Evolutionary conservation across 2,329 filamentous ascomycete genomes (phyloP).

Genomic region (Cordyceps cicadae): DNA sequence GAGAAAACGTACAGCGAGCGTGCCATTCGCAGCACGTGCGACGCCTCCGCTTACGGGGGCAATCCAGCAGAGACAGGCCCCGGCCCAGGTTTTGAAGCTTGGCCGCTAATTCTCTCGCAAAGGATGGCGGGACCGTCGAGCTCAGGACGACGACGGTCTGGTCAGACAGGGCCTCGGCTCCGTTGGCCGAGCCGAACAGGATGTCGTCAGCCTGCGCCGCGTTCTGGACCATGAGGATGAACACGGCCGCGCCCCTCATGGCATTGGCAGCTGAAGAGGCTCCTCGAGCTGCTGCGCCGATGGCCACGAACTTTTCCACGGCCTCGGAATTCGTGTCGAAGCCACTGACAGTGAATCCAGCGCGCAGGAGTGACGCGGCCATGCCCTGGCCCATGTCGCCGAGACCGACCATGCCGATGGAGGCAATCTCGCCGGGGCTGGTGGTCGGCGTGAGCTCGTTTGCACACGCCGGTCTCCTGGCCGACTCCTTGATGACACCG

Average conservation of each 20-base stretch:
- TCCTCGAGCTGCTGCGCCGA: conserved; percentile 17
- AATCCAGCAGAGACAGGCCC: conserved; percentile 25
- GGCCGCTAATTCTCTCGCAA: conserved; percentile 17
- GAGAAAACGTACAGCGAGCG: conserved; percentile 22
- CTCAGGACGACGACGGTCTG: conserved; percentile 26
- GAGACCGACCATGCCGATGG: conserved; percentile 28
- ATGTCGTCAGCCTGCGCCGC: conserved; percentile 24
- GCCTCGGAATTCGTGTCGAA: conserved; percentile 26
- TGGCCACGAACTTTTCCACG: conserved; percentile 22
- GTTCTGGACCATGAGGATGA: conserved; percentile 31
- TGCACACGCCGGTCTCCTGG: background rate
- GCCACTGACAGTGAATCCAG: conserved; percentile 25
- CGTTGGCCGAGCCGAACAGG: conserved; percentile 24
- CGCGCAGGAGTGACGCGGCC: conserved; percentile 25
- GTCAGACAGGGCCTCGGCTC: conserved; percentile 19
- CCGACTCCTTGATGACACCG: conserved; percentile 14
- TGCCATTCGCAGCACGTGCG: conserved; percentile 27
- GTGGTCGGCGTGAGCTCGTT: conserved; percentile 15
- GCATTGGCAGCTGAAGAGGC: conserved; percentile 23
- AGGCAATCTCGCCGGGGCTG: conserved; percentile 20
- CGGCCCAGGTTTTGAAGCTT: conserved; percentile 17
- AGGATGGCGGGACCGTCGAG: conserved; percentile 29
- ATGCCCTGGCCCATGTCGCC: conserved; percentile 33
- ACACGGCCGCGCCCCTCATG: conserved; percentile 20
- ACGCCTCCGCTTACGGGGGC: conserved; percentile 31